These are phyloP conservation scores for Lophiotrema nucula DNA, from an alignment of 495 filamentous ascomycete genomes.

Conservation along the genomic window DNA sequence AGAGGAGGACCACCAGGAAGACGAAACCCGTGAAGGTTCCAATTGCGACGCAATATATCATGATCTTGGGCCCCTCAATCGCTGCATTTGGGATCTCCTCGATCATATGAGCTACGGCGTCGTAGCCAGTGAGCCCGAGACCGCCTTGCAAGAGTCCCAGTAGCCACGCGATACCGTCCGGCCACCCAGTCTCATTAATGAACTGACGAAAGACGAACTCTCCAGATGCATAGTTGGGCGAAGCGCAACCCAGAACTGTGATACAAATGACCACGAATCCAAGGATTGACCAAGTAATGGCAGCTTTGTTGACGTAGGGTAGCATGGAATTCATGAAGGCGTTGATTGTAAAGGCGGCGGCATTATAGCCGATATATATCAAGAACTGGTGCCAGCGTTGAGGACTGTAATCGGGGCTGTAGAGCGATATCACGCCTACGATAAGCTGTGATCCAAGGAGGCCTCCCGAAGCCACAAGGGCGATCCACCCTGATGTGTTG, in stretches of 20 bases:
- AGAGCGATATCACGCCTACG: conserved; percentile 47
- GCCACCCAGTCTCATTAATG: conserved; percentile 54
- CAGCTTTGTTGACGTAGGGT: conserved; percentile 63
- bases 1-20: conserved; percentile 65
- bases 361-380: conserved; percentile 66
- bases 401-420: conserved; percentile 49
- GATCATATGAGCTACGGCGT: conserved; percentile 55
- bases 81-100: conserved; percentile 72
- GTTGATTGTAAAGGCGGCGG: conserved; percentile 65
- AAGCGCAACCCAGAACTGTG: conserved; percentile 61
- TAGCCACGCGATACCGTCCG: conserved; percentile 54
- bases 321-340: conserved; percentile 61
- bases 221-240: conserved; percentile 60
- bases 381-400: conserved; percentile 73
- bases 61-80: conserved; percentile 65
- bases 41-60: conserved; percentile 69
- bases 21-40: conserved; percentile 66
- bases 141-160: conserved; percentile 55
- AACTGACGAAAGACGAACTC: conserved; percentile 53
- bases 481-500: conserved; percentile 71
- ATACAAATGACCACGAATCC: conserved; percentile 70
- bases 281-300: conserved; percentile 64
- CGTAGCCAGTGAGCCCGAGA: conserved; percentile 55
- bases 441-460: conserved; percentile 49
- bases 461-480: conserved; percentile 39